Evolutionary conservation across 2,329 filamentous ascomycete species (phyloP).

Genomic region (Aureobasidium sp.): DNA sequence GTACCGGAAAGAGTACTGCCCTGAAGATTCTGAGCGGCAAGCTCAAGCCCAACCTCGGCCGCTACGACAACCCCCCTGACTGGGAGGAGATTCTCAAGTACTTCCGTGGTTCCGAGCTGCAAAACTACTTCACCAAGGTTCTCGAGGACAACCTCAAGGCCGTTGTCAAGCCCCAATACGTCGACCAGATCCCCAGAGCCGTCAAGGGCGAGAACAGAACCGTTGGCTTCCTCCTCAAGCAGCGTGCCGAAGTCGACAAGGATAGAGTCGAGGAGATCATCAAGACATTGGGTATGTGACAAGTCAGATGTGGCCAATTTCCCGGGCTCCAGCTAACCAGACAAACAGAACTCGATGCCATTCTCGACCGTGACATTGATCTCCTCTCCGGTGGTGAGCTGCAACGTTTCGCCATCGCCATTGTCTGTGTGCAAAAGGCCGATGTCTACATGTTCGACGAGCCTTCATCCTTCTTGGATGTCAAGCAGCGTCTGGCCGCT

Average conservation of each 20-base stretch:
- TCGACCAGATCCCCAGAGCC: constrained; percentile 93
- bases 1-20: constrained; percentile 99
- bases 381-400: constrained; percentile 94
- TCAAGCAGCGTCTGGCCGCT: constrained; percentile 94
- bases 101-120: constrained; percentile 93
- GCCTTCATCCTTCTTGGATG: constrained; percentile 97
- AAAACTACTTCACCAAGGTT: constrained; percentile 99
- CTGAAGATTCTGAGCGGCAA: constrained; percentile 98
- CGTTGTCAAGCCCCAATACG: constrained; percentile 98
- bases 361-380: constrained; percentile 83
- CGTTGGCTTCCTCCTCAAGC: constrained; percentile 69
- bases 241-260: constrained; percentile 69
- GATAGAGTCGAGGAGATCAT: constrained; percentile 61
- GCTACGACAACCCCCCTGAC: constrained; percentile 92
- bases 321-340: constrained; percentile 1
- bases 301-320: not conserved
- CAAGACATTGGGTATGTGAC: constrained; percentile 56
- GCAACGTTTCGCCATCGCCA: constrained; percentile 94
- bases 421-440: constrained; percentile 89
- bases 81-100: constrained; percentile 99
- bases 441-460: constrained; percentile 99
- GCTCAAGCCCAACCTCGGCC: constrained; percentile 93
- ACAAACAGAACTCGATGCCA: constrained; percentile 65
- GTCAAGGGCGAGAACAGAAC: constrained; percentile 68
- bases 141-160: constrained; percentile 96